Percentiles rank a stretch among this genome's conserved stretches.
Evolutionary conservation across 2,329 filamentous ascomycete genomes (phyloP).

Genomic region (Thielaviopsis populi): DNA sequence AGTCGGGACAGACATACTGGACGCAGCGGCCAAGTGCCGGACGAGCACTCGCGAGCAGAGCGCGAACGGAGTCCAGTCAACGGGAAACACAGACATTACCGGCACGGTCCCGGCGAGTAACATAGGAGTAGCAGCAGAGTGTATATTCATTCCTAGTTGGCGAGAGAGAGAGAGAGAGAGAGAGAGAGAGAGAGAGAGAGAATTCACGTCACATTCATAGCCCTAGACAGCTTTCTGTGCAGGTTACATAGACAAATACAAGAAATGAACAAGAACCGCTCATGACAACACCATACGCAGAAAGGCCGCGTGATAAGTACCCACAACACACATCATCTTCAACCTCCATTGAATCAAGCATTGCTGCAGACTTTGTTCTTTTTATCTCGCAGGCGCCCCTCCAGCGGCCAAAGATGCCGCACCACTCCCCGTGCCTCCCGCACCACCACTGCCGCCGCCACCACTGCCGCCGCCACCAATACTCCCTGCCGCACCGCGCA

Average conservation of each 20-base stretch:
- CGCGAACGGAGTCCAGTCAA: not conserved
- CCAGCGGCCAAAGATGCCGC: not conserved
- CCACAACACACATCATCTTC: not conserved
- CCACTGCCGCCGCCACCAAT: slow-evolving; percentile 6
- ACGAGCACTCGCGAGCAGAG: not conserved
- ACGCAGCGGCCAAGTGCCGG: not conserved
- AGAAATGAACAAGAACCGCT: not conserved
- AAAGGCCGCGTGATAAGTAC: not conserved
- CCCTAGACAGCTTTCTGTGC: not conserved
- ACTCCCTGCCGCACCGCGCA: slow-evolving; percentile 33
- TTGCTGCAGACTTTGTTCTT: not conserved
- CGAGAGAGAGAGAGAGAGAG: too few species aligned
- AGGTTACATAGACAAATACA: not conserved
- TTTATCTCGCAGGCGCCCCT: not conserved
- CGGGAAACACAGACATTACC: not conserved
- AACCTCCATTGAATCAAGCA: not conserved
- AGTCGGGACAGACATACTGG: not conserved
- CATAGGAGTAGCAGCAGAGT: not conserved
- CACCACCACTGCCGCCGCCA: not conserved
- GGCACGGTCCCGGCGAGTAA: not conserved
- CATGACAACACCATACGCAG: not conserved
- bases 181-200: too few species aligned
- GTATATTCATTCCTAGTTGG: too few species aligned
- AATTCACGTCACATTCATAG: slow-evolving; percentile 1
- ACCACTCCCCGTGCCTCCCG: too few species aligned